Conservation (phyloP, 177 flowering plant species). For the Vitis hybrid region DNA sequence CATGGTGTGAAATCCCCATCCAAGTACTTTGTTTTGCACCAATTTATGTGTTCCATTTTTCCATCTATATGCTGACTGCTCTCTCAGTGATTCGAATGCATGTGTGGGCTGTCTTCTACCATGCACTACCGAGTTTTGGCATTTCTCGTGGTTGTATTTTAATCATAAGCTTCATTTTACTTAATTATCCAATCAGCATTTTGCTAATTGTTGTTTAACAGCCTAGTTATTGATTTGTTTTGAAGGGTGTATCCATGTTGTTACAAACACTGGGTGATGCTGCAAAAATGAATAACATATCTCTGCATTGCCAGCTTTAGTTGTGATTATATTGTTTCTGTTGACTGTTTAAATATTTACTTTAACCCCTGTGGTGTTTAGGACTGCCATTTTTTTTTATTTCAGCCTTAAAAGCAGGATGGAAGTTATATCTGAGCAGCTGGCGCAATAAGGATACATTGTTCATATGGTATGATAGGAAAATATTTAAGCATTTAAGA, state of each 20-base stretch:
- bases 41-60: no score
- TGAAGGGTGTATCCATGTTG: background rate
- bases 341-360: constrained; percentile 20
- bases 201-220: background rate
- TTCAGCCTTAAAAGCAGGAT: constrained; percentile 73
- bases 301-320: background rate
- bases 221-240: background rate
- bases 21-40: no score
- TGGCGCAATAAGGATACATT: constrained; percentile 50
- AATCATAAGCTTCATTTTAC: no score
- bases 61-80: no score
- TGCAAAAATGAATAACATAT: background rate
- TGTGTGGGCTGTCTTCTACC: no score
- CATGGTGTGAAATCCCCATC: no score
- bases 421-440: constrained; percentile 66
- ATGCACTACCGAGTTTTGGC: no score
- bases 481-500: constrained; percentile 42
- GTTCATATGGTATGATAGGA: constrained; percentile 88
- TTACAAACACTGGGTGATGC: background rate
- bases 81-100: no score
- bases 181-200: no score
- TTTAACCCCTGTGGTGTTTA: constrained; percentile 47
- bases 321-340: constrained; percentile 8
- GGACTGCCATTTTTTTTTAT: constrained; percentile 48
- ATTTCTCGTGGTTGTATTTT: no score